Conservation (phyloP, 2,329 filamentous ascomycete genomes). For the Xylaria hypoxylon region DNA sequence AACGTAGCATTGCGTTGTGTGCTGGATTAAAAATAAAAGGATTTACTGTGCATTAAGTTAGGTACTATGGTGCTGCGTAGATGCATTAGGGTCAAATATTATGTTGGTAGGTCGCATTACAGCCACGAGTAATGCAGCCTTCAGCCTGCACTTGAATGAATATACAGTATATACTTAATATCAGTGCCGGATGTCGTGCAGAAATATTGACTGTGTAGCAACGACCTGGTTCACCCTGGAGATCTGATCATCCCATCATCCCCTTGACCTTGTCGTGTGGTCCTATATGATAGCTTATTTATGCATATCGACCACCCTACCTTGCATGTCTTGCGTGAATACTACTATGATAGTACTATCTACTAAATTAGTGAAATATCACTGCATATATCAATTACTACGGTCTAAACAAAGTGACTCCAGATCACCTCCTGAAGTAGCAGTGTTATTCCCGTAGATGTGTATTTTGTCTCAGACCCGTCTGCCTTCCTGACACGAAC, state of each 20-base stretch:
- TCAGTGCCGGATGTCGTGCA: conserved; percentile 36
- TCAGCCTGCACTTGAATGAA: conserved; percentile 25
- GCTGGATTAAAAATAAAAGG: conserved; percentile 29
- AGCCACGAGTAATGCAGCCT: conserved; percentile 24
- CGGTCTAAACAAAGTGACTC: background rate
- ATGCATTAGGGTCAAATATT: conserved; percentile 24
- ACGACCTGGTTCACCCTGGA: conserved; percentile 9
- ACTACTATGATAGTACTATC: background rate
- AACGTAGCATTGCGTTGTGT: conserved; percentile 31
- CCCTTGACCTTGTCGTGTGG: conserved; percentile 14
- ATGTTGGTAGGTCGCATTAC: conserved; percentile 22
- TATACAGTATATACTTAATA: conserved; percentile 4
- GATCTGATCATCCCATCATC: conserved; percentile 22
- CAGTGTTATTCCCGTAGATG: background rate
- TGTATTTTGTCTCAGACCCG: conserved; percentile 20
- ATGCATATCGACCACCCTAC: conserved; percentile 31
- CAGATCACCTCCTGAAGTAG: background rate
- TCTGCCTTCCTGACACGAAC: conserved; percentile 22
- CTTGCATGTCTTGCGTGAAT: conserved; percentile 17
- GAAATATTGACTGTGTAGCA: conserved; percentile 28
- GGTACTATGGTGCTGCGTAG: no score
- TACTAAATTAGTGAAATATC: background rate
- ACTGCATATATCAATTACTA: background rate
- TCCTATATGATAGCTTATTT: conserved; percentile 21
- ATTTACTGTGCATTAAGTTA: conserved; percentile 31